These are phyloP conservation scores for Fonsecaea pedrosoi DNA, from an alignment of 2,329 filamentous ascomycete genomes.

Conservation along the genomic window DNA sequence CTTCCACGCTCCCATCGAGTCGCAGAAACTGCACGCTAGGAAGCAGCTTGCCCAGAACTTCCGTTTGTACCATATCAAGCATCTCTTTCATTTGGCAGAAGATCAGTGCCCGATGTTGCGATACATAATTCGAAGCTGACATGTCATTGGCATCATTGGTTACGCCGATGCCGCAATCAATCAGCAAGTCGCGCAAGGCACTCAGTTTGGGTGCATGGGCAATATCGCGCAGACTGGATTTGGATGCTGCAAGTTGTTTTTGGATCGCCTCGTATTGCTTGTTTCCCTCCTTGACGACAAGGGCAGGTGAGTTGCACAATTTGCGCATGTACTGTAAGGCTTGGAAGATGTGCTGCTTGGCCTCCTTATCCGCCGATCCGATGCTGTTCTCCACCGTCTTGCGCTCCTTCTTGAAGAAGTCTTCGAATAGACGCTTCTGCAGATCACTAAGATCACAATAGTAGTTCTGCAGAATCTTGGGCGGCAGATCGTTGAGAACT, in stretches of 20 bases:
- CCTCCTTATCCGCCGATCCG: constrained; percentile 82
- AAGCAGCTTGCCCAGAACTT: constrained; percentile 87
- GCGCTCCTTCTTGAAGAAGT: constrained; percentile 92
- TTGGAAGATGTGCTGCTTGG: constrained; percentile 99
- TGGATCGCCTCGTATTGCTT: constrained; percentile 89
- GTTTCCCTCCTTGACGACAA: constrained; percentile 94
- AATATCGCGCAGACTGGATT: constrained; percentile 82
- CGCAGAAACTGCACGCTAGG: constrained; percentile 91
- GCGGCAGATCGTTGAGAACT: constrained; percentile 91
- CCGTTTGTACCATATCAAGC: constrained; percentile 97
- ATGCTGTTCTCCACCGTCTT: constrained; percentile 86
- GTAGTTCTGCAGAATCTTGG: constrained; percentile 99
- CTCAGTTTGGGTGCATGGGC: constrained; percentile 90
- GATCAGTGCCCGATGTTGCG: constrained; percentile 91
- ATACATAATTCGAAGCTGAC: constrained; percentile 75
- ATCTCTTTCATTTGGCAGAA: constrained; percentile 99
- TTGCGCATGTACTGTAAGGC: constrained; percentile 99
- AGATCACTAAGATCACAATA: constrained; percentile 97
- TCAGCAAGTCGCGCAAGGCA: constrained; percentile 86
- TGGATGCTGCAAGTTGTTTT: constrained; percentile 75
- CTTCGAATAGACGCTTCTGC: constrained; percentile 93
- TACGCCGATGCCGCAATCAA: constrained; percentile 96
- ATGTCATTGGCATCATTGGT: constrained; percentile 54
- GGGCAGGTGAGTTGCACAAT: constrained; percentile 93
- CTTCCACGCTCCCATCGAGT: constrained; percentile 92